Conservation (phyloP, 805 yeast genomes). For the Komagataella ulmi region DNA sequence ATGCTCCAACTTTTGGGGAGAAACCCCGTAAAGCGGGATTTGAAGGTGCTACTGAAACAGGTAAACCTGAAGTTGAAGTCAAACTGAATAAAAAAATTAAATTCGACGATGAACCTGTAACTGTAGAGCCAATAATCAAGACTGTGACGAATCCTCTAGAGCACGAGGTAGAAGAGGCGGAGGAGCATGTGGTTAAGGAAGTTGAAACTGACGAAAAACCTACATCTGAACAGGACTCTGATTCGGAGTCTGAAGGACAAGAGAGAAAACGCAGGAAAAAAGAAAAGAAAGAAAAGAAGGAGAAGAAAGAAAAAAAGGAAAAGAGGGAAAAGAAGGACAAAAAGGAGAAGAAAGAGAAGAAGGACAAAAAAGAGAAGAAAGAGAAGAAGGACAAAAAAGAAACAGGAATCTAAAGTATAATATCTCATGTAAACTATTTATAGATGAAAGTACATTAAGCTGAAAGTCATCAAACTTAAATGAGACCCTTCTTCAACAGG, state of each 20-base stretch:
- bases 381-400: not conserved
- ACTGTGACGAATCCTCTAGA: not conserved
- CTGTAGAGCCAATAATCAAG: not conserved
- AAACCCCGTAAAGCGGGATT: conserved; percentile 7
- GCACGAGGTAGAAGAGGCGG: not conserved
- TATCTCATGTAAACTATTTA: not conserved
- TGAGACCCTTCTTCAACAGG: conserved; percentile 59
- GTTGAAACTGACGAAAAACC: conserved; percentile 2
- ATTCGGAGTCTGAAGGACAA: conserved; percentile 1
- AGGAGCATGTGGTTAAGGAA: not conserved
- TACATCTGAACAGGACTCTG: not conserved
- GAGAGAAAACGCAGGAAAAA: conserved; percentile 12
- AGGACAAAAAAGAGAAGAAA: not conserved
- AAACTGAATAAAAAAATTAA: conserved; percentile 3
- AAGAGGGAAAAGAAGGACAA: conserved; percentile 1
- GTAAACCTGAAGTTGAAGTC: conserved; percentile 3
- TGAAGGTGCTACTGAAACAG: not conserved
- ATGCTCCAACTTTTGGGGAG: not conserved
- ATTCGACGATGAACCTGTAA: conserved; percentile 3
- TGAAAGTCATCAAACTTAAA: conserved; percentile 23
- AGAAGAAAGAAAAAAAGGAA: not conserved
- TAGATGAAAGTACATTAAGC: not conserved
- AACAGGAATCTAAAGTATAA: not conserved
- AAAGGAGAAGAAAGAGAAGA: not conserved
- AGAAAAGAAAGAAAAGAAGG: conserved; percentile 2